phyloP scores from a whole-genome alignment of 768 basidiomycete species.

The Fomitopsis serialis region DNA sequence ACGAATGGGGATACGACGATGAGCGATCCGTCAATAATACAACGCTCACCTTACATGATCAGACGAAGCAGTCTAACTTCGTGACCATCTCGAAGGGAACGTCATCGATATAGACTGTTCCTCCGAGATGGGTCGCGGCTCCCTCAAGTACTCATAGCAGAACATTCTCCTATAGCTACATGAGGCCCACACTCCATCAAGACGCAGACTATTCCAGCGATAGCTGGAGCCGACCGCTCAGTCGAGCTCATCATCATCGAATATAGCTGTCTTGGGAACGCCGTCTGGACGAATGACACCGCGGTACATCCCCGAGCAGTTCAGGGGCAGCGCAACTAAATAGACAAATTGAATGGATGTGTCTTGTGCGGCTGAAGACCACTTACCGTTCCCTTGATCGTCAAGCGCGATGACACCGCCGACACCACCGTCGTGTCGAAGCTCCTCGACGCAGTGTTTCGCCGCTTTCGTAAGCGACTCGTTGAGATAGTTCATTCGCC shows the following conservation, averaged over 20 bases:
- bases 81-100: not conserved
- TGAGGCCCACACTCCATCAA: no score
- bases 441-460: slow-evolving; percentile 48
- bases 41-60: not conserved
- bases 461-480: slow-evolving; percentile 57
- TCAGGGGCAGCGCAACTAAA: slow-evolving; percentile 67
- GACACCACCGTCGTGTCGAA: slow-evolving; percentile 51
- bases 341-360: not conserved
- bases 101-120: not conserved
- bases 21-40: not conserved
- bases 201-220: no score
- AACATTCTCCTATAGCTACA: no score
- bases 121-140: no score
- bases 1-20: not conserved
- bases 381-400: slow-evolving; percentile 58
- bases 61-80: not conserved
- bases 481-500: slow-evolving; percentile 53
- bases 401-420: slow-evolving; percentile 79
- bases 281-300: slow-evolving; percentile 70
- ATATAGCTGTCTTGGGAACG: slow-evolving; percentile 69
- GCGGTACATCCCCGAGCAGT: slow-evolving; percentile 79
- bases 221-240: slow-evolving; percentile 1
- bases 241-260: slow-evolving; percentile 52
- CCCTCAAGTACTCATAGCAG: no score
- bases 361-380: not conserved